Conservation (phyloP, 495 filamentous ascomycete species). For the Astrothelium macrocarpum region DNA sequence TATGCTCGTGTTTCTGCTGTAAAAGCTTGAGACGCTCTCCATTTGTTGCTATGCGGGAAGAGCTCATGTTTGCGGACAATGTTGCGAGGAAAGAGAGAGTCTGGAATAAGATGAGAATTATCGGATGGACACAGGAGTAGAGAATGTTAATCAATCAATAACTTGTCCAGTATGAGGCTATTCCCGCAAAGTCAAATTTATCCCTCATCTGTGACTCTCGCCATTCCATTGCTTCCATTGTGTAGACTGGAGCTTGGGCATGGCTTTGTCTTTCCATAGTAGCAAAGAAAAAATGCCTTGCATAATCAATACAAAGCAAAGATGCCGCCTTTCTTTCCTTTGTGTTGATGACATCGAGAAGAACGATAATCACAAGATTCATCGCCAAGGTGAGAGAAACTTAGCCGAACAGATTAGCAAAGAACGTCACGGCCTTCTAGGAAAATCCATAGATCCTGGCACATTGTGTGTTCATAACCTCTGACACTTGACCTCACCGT, state of each 20-base stretch:
- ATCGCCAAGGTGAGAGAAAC: too few species aligned
- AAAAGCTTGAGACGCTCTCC: not conserved
- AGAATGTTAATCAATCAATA: not conserved
- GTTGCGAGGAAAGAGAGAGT: not conserved
- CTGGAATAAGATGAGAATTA: not conserved
- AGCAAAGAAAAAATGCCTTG: not conserved
- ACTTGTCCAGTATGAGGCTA: not conserved
- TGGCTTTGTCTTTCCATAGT: not conserved
- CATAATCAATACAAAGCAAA: not conserved
- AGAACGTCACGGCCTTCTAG: too few species aligned
- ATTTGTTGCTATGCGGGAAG: not conserved
- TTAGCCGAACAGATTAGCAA: too few species aligned
- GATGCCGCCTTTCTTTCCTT: not conserved
- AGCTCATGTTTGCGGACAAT: not conserved
- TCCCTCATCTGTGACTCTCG: not conserved
- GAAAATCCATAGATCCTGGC: too few species aligned
- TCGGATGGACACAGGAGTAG: not conserved
- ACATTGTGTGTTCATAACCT: too few species aligned
- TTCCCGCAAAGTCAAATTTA: too few species aligned
- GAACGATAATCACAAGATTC: too few species aligned
- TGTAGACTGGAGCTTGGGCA: not conserved
- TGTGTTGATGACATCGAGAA: too few species aligned
- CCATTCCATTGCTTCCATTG: not conserved
- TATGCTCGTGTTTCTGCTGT: not conserved
- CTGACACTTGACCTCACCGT: too few species aligned